phyloP scores from a whole-genome alignment of 345 rosid species.

The Citrus cavaleriei region DNA sequence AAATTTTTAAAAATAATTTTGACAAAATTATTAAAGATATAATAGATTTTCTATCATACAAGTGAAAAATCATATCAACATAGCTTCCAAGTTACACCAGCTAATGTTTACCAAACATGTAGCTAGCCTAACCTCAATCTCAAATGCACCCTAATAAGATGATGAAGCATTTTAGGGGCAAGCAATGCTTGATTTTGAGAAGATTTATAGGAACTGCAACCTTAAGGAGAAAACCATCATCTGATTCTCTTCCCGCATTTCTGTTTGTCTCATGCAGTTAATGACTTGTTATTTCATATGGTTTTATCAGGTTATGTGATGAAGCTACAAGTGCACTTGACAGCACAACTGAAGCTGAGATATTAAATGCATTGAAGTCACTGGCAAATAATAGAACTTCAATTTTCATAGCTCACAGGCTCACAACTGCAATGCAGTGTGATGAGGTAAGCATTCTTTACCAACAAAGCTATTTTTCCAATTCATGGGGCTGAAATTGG shows the following conservation, averaged over 20 bases:
- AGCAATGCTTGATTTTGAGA: not conserved
- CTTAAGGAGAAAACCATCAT: not conserved
- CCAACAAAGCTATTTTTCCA: not conserved
- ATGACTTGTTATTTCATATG: not conserved
- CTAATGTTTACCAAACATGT: too few species aligned
- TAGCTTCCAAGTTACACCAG: too few species aligned
- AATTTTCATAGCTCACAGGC: constrained; percentile 92
- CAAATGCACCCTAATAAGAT: not conserved
- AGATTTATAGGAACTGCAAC: not conserved
- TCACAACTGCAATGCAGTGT: constrained; percentile 98
- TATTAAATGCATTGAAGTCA: constrained; percentile 78
- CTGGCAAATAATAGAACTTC: constrained; percentile 87
- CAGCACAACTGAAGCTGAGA: constrained; percentile 98
- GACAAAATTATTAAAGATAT: too few species aligned
- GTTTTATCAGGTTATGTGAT: constrained; percentile 76
- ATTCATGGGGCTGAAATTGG: not conserved
- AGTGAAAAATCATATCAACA: too few species aligned
- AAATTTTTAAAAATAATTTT: too few species aligned
- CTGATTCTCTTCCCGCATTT: not conserved
- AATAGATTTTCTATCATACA: too few species aligned
- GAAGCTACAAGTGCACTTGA: constrained; percentile 99
- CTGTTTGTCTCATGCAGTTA: not conserved
- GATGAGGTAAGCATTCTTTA: constrained; percentile 60
- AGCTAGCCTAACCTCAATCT: too few species aligned
- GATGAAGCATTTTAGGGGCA: not conserved